phyloP scores from a whole-genome alignment of 1,284 basidiomycete genomes.

The Cystobasidium slooffiae region DNA sequence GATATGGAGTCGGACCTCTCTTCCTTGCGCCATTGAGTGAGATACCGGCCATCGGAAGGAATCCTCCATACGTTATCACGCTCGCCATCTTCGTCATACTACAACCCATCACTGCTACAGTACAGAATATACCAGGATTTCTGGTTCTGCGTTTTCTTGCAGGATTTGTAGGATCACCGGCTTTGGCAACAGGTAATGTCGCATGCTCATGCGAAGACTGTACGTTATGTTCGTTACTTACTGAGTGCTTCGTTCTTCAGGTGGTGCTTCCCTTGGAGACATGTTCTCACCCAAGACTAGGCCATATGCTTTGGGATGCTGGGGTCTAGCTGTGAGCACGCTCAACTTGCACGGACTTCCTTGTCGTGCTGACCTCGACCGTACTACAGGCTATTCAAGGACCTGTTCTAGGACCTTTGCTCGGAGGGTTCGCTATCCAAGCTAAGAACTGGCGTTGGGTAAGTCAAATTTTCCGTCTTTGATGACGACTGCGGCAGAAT shows the following conservation, averaged over 20 bases:
- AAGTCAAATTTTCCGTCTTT: background rate
- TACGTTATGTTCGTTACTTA: conserved; percentile 20
- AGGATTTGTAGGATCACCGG: conserved; percentile 57
- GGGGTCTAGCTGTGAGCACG: conserved; percentile 44
- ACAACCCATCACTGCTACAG: conserved; percentile 55
- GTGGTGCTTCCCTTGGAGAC: conserved; percentile 47
- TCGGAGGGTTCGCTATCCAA: conserved; percentile 43
- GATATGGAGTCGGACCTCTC: conserved; percentile 34
- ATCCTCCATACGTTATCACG: conserved; percentile 55
- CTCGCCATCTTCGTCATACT: conserved; percentile 56
- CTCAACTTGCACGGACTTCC: background rate
- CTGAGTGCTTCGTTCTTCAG: background rate
- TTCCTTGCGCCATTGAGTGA: conserved; percentile 45
- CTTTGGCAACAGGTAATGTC: conserved; percentile 54
- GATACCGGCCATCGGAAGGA: conserved; percentile 48
- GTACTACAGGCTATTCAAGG: conserved; percentile 51
- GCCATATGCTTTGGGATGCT: conserved; percentile 43
- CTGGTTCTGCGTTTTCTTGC: conserved; percentile 56
- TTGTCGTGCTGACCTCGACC: background rate
- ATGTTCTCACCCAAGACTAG: conserved; percentile 34
- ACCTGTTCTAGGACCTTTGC: conserved; percentile 45
- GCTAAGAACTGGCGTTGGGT: conserved; percentile 44
- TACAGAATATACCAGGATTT: conserved; percentile 55
- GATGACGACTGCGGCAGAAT: too few relatives aligned
- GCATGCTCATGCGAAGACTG: conserved; percentile 28